Base-by-base conservation (phyloP, 768 basidiomycete genomes). In the Agrocybe chaxingu region DNA sequence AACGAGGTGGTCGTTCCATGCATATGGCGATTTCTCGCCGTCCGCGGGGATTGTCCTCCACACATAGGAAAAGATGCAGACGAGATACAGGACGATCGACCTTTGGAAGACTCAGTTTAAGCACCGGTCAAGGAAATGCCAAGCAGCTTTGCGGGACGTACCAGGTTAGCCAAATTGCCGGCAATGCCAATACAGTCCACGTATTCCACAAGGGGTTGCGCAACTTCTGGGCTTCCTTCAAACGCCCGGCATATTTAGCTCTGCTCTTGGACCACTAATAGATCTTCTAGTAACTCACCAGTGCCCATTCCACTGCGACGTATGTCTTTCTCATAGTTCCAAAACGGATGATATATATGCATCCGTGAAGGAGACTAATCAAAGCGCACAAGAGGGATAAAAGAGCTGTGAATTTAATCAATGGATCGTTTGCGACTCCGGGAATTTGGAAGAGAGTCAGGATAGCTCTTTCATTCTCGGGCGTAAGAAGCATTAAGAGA, bases 161-260 rank as follows among this genome's bases (percentile, higher is more conserved):
- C 82, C 82, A 85, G 3, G 79, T 71, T 41, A 85, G 75, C 81
- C 82, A 85, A 12, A 81, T 57, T 0, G 74, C 77, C 1, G 84
- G 84, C 71, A 81, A 75, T 0, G 82, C 78, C 24, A 85, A 67
- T 12, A 85, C 54, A 0, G 84, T 77, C 82, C 84, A 84, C 10
- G 84, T 77, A 51, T 85, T 85, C 84, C 83, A 71, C 45, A 62
- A 65, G 31, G 64, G 57, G 1, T 62, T 60, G 10, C 46, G 56
- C 2, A 53, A 48, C 33, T 60, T 62, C 34, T 77, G 74, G 2
- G 81, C 77, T 59, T 85, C 84, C 79, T 60, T n/a, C 8, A 18
- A 24, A 29, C 30, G 33, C 9, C 10, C 42, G 19, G 30, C 19
- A 19, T 8, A 39, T 11, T n/a, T 2, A 18, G 18, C 24, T 6